A percentile compares a stretch with the other conserved stretches of the same genome.
phyloP scores from a whole-genome alignment of 2,329 filamentous ascomycete genomes.

The Colletotrichum tropicale region DNA sequence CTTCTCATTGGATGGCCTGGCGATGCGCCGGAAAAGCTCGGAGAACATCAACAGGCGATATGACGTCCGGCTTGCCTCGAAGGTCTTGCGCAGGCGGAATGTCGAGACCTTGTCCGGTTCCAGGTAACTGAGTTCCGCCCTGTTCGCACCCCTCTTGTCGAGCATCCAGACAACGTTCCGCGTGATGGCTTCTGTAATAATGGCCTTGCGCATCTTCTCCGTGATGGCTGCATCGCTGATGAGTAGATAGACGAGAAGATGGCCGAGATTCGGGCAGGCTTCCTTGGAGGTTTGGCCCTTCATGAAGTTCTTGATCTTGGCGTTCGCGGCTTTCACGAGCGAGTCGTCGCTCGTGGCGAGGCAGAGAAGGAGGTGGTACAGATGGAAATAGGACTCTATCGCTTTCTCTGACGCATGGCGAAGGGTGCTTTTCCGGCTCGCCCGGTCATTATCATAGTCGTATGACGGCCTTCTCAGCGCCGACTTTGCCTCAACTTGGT shows the following conservation, averaged over 20 bases:
- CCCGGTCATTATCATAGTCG: neutral
- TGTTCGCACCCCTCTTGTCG: slow-evolving; percentile 35
- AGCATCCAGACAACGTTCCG: slow-evolving; percentile 59
- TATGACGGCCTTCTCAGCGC: neutral
- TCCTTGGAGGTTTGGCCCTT: slow-evolving; percentile 42
- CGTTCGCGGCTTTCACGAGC: slow-evolving; percentile 45
- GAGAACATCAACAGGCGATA: slow-evolving; percentile 59
- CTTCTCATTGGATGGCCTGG: slow-evolving; percentile 37
- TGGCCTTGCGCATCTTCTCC: slow-evolving; percentile 38
- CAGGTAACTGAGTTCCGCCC: slow-evolving; percentile 50
- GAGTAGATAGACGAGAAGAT: slow-evolving; percentile 50
- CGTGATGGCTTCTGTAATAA: slow-evolving; percentile 53
- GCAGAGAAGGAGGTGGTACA: slow-evolving; percentile 56
- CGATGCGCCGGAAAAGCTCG: slow-evolving; percentile 51
- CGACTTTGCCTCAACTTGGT: slow-evolving; percentile 26
- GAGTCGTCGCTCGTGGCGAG: slow-evolving; percentile 39
- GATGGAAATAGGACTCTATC: slow-evolving; percentile 56
- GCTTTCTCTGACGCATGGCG: slow-evolving; percentile 56
- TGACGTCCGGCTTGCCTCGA: slow-evolving; percentile 47
- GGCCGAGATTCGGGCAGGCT: slow-evolving; percentile 50
- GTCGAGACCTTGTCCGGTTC: slow-evolving; percentile 43
- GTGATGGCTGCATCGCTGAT: slow-evolving; percentile 48
- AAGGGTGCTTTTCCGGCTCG: slow-evolving; percentile 39
- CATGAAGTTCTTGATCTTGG: slow-evolving; percentile 40
- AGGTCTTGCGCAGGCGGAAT: slow-evolving; percentile 52